Conservation (phyloP, 2,329 filamentous ascomycete species). For the Cladosporium sp. region DNA sequence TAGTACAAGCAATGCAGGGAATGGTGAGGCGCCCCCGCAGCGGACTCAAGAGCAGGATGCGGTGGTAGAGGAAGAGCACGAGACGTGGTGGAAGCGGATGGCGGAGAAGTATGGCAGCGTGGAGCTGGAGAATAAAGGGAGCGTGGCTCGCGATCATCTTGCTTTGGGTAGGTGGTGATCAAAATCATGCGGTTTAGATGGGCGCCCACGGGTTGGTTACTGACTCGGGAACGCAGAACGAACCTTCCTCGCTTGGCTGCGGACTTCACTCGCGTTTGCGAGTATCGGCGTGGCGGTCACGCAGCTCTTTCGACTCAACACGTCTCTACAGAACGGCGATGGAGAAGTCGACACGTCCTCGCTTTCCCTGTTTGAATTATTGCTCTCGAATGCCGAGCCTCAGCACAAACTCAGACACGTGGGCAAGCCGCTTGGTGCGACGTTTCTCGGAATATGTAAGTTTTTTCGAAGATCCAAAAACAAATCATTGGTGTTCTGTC, state of each 20-base stretch:
- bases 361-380: constrained; percentile 8
- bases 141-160: constrained; percentile 75
- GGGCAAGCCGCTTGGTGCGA: constrained; percentile 69
- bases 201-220: neutral
- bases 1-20: constrained; percentile 3
- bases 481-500: neutral
- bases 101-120: constrained; percentile 60
- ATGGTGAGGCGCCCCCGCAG: neutral
- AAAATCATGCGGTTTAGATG: neutral
- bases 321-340: constrained; percentile 44
- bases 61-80: constrained; percentile 22
- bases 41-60: neutral
- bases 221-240: constrained; percentile 53
- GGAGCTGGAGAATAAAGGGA: constrained; percentile 81
- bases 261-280: constrained; percentile 75
- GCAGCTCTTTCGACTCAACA: constrained; percentile 79
- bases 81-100: constrained; percentile 50
- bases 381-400: constrained; percentile 12
- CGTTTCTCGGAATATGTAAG: constrained; percentile 63
- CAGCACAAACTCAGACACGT: constrained; percentile 42
- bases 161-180: constrained; percentile 58
- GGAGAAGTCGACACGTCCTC: constrained; percentile 6
- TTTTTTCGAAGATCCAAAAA: constrained; percentile 7
- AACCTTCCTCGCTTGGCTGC: constrained; percentile 80
- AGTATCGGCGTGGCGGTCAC: constrained; percentile 79